phyloP scores from a whole-genome alignment of 192 early-diverging fungal genomes.

The Nowakowskiella sp. region DNA sequence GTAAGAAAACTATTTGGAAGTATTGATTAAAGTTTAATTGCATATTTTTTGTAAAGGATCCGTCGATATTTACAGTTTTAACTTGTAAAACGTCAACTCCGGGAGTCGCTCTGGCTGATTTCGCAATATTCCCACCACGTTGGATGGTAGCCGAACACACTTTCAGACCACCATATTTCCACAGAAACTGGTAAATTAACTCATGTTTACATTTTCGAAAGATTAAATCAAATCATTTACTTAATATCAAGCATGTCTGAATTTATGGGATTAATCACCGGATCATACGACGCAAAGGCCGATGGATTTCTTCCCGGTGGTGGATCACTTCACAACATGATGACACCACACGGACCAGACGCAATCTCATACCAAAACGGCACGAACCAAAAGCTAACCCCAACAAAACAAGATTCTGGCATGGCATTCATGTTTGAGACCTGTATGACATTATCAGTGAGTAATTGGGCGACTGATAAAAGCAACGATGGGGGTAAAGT shows the following conservation, averaged over 20 bases:
- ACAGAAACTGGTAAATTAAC: conserved; percentile 67
- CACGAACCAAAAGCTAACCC: conserved; percentile 59
- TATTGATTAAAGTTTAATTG: conserved; percentile 10
- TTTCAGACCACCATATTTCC: conserved; percentile 92
- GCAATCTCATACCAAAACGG: conserved; percentile 65
- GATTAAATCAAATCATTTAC: too few relatives aligned
- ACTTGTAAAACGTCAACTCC: conserved; percentile 81
- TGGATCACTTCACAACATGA: conserved; percentile 62
- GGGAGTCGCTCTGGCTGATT: conserved; percentile 83
- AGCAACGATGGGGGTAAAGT: conserved; percentile 49
- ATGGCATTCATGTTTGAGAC: conserved; percentile 97
- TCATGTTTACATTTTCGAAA: too few relatives aligned
- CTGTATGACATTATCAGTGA: conserved; percentile 67
- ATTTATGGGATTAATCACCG: conserved; percentile 94
- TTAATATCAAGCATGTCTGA: conserved; percentile 79
- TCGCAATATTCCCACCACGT: conserved; percentile 94
- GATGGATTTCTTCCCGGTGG: conserved; percentile 90
- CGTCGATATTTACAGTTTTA: conserved; percentile 94
- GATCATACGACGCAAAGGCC: conserved; percentile 89
- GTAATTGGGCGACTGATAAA: conserved; percentile 69
- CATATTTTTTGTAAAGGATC: conserved; percentile 52
- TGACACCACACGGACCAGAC: conserved; percentile 94
- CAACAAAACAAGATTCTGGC: conserved; percentile 71
- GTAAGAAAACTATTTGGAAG: conserved; percentile 26
- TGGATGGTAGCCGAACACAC: conserved; percentile 89